A percentile compares a stretch with the other conserved stretches of the same genome.
phyloP scores from a whole-genome alignment of 1,284 basidiomycete genomes.

The Tylopilus sp. region DNA sequence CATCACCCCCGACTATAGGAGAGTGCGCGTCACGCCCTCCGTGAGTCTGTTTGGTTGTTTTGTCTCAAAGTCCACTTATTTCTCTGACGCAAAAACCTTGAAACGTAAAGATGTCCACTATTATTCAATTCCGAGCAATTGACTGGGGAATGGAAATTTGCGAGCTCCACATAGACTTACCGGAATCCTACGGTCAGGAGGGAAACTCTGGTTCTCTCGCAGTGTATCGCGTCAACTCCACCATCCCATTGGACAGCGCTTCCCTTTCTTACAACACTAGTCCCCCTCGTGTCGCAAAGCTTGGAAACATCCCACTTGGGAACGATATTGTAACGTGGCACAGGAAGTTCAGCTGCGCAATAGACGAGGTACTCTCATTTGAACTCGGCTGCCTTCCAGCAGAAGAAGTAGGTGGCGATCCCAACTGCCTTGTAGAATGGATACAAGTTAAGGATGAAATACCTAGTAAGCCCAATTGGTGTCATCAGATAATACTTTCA shows the following conservation, averaged over 20 bases:
- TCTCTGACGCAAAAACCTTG: background rate
- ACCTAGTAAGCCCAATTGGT: conserved; percentile 10
- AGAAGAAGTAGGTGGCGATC: conserved; percentile 11
- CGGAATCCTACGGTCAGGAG: conserved; percentile 5
- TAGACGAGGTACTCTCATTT: conserved; percentile 16
- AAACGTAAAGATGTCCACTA: conserved; percentile 12
- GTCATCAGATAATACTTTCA: background rate
- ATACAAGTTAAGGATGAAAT: conserved; percentile 14
- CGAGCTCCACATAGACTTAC: conserved; percentile 16
- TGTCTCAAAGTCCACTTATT: too few relatives aligned
- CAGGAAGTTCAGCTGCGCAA: conserved; percentile 13
- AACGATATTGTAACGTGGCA: conserved; percentile 9
- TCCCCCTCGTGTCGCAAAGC: conserved; percentile 10
- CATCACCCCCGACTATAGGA: conserved; percentile 17
- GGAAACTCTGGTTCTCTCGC: conserved; percentile 8
- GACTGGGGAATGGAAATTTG: conserved; percentile 23
- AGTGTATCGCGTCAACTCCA: conserved; percentile 15
- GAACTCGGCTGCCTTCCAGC: conserved; percentile 13
- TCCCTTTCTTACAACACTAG: conserved; percentile 15
- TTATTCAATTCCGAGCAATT: conserved; percentile 18
- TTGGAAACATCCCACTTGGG: conserved; percentile 8
- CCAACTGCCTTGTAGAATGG: conserved; percentile 12
- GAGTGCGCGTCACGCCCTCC: conserved; percentile 11
- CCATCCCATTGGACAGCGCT: conserved; percentile 8
- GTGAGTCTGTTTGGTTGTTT: conserved; percentile 6